Percentiles rank a stretch among this genome's conserved stretches.
These are phyloP conservation scores for Nakaseomyces nivariensis DNA, from an alignment of 1,139 yeast genomes.

Conservation along the genomic window DNA sequence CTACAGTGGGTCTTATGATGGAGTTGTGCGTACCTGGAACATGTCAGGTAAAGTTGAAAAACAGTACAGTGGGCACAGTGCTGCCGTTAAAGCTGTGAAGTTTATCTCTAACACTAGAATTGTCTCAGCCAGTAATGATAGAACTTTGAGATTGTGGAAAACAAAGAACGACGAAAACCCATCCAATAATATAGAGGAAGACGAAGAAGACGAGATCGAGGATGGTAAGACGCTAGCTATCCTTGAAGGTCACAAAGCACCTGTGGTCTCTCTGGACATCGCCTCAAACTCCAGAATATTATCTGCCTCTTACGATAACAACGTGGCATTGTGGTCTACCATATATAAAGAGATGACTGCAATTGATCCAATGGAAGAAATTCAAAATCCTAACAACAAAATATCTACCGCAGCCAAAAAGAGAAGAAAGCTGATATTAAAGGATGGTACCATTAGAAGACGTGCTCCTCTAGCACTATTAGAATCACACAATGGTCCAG, in stretches of 20 bases:
- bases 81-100: conserved; percentile 70
- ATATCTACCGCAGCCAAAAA: conserved; percentile 74
- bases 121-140: conserved; percentile 81
- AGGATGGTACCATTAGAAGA: conserved; percentile 68
- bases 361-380: conserved; percentile 49
- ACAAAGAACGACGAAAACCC: conserved; percentile 39
- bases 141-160: conserved; percentile 84
- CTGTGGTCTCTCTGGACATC: conserved; percentile 70
- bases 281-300: conserved; percentile 49
- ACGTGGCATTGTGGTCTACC: conserved; percentile 86
- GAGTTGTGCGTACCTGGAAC: conserved; percentile 84
- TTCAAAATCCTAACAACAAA: conserved; percentile 33
- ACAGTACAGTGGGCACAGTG: conserved; percentile 81
- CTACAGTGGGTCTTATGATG: conserved; percentile 87
- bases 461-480: conserved; percentile 71
- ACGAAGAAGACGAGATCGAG: conserved; percentile 45
- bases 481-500: conserved; percentile 78
- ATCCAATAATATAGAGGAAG: conserved; percentile 31
- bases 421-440: conserved; percentile 72
- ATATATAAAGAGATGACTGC: conserved; percentile 75
- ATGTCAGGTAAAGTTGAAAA: conserved; percentile 73
- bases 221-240: conserved; percentile 73
- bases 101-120: conserved; percentile 70
- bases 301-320: conserved; percentile 75
- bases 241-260: conserved; percentile 80